Evolutionary conservation across 164 flowering plant species (phyloP), one percentile per base, ranked within the genome.

Genomic region (Macadamia integrifolia): DNA sequence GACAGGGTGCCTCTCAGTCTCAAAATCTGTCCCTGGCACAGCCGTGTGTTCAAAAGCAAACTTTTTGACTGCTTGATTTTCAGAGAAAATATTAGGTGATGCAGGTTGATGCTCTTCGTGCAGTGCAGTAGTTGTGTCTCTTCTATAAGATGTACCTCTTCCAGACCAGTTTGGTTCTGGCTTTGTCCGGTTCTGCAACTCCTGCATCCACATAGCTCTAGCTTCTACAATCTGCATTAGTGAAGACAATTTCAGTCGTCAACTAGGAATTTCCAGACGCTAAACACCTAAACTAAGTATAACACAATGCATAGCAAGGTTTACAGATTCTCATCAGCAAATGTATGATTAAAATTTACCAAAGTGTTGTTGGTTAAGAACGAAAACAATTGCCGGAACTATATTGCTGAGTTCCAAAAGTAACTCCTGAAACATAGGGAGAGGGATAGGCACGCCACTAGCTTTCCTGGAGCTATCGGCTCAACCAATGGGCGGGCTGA

Each of bases 221-320:
- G 97, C 92, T 79, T 88, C 84, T 69, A 83, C 72, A 73, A 92
- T 82, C 99, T 94, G 81, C 73, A 70, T 8, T 31, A 13, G n/a
- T 43, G 30, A 44, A 59, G 49, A 43, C 23, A 29, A n/a, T 0
- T 17, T 8, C 10, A 32, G 50, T 1, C 18, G 58, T 28, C 8
- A 29, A 31, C 30, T 3, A 46, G 50, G 43, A 64, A 3, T 14
- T 6, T 46, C 40, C 40, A 5, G 40, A 35, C 40, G 5, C 40
- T 35, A 35, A 35, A 35, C 40, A 35, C 40, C 40, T 35, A 35
- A 35, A 35, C 40, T 2, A 35, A 35, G 40, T 2, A 35, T 35
- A 35, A 5, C 3, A 35, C 5, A 35, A 35, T 35, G 40, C 40
- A 35, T 35, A 35, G 40, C 0, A 35, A 35, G 5, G 40, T 35